Base-by-base conservation (phyloP, 2,329 filamentous ascomycete genomes). In the Epichloe uncinata region DNA sequence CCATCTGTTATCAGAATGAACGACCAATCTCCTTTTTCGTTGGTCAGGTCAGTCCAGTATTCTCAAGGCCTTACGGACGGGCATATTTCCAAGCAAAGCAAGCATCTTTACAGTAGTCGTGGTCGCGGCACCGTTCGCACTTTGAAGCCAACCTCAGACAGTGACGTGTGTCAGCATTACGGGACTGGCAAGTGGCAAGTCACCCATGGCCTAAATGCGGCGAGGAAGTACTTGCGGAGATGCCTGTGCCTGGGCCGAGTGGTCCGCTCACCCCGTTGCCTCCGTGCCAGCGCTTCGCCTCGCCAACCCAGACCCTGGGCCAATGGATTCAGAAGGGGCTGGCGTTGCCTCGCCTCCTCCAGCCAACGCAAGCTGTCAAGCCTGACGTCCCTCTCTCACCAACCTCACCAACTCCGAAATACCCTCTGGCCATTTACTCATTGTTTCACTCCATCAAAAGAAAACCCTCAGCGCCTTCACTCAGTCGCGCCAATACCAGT, bases 251-350 rank as follows among this genome's bases (percentile, higher is more conserved):
- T 50, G 56, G 26, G 26, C 26, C 26, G 26, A 30, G 26, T 4
- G 26, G 26, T 30, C 26, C 26, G 26, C 8, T 30, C 8, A 9
- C 4, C 26, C 4, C 26, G 26, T 35, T 22, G 15, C 35, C 20
- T 30, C 15, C 45, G 38, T 8, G 61, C 61, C 63, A 54, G 55
- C 56, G 58, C 60, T 60, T 63, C 56, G 59, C 56, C 60, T 57
- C 56, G 55, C 53, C 60, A 59, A 60, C 50, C 49, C 54, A 50
- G 43, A 42, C n/a, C 42, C 41, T 22, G 35, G 35, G 41, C 34
- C 18, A 22, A 26, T 47, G 44, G 44, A 38, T 13, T 36, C 37
- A 34, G 42, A 49, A 42, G 48, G 47, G 52, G 52, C 38, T 53
- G 50, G 52, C 45, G 18, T 38, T 37, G 38, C 40, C 18, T 52